These are phyloP conservation scores for Parsonsia alboflavescens DNA, from an alignment of 257 asterid genomes.

Conservation along the genomic window DNA sequence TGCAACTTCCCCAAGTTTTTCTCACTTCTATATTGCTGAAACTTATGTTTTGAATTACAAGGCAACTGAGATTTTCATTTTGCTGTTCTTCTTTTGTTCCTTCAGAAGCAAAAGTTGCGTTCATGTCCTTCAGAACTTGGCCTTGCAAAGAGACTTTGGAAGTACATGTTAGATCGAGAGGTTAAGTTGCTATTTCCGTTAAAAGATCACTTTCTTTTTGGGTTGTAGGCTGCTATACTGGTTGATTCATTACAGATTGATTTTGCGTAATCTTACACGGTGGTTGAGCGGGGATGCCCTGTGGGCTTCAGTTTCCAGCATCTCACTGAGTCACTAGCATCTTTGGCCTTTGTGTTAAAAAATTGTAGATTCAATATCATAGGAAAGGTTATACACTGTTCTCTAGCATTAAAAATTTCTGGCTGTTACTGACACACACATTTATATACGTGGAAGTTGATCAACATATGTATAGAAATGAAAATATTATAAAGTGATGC, in stretches of 20 bases:
- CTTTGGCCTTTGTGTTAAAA: constrained; percentile 59
- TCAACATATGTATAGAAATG: no score
- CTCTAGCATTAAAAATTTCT: constrained; percentile 1
- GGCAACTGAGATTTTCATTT: neutral
- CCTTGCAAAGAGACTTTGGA: constrained; percentile 89
- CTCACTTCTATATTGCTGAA: neutral
- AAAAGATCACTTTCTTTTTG: constrained; percentile 16
- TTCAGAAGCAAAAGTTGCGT: constrained; percentile 74
- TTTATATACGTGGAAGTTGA: no score
- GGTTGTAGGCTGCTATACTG: constrained; percentile 13
- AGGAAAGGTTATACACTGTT: constrained; percentile 62
- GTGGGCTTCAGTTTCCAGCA: constrained; percentile 85
- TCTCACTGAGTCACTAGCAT: constrained; percentile 30
- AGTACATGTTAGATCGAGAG: constrained; percentile 70
- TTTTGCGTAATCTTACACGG: constrained; percentile 37
- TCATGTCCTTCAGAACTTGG: constrained; percentile 73
- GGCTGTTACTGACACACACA: neutral
- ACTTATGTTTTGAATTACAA: neutral
- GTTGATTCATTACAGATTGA: constrained; percentile 6
- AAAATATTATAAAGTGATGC: no score
- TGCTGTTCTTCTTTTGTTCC: constrained; percentile 13
- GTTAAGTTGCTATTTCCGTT: constrained; percentile 32
- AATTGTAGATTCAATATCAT: constrained; percentile 54
- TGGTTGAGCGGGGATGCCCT: constrained; percentile 51
- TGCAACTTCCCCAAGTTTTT: neutral